phyloP scores from a whole-genome alignment of 352 stramenopile genomes.

The Globisporangium camurandrum region DNA sequence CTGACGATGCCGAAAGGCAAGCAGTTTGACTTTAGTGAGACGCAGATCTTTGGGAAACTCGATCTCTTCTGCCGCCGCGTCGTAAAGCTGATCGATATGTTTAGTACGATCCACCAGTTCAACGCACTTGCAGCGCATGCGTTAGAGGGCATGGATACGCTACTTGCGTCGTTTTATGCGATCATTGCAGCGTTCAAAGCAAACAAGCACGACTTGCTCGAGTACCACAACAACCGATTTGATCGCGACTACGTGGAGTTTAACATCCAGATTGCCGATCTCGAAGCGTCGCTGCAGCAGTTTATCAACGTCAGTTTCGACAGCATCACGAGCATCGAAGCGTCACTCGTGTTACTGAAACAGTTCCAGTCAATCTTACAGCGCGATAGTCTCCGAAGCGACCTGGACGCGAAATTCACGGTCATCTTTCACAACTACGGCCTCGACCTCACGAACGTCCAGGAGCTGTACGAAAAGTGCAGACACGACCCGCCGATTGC shows the following conservation, averaged over 20 bases:
- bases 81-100: slow-evolving; percentile 90
- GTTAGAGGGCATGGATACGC: slow-evolving; percentile 85
- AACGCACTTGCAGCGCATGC: slow-evolving; percentile 80
- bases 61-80: slow-evolving; percentile 85
- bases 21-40: slow-evolving; percentile 89
- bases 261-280: slow-evolving; percentile 88
- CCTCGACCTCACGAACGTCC: slow-evolving; percentile 75
- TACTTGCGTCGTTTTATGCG: slow-evolving; percentile 72
- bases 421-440: slow-evolving; percentile 91
- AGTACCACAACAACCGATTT: slow-evolving; percentile 89
- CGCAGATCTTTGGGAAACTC: slow-evolving; percentile 89
- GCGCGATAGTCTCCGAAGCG: slow-evolving; percentile 67
- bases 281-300: slow-evolving; percentile 82
- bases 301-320: slow-evolving; percentile 90
- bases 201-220: slow-evolving; percentile 81
- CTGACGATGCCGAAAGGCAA: slow-evolving; percentile 86
- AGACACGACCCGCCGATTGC: slow-evolving; percentile 79
- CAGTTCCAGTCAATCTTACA: slow-evolving; percentile 87
- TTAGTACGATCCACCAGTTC: slow-evolving; percentile 91
- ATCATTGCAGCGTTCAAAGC: slow-evolving; percentile 75
- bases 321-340: slow-evolving; percentile 85
- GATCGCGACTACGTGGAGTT: slow-evolving; percentile 93
- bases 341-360: slow-evolving; percentile 77
- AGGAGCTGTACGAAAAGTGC: slow-evolving; percentile 82
- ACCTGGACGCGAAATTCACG: slow-evolving; percentile 87